phyloP scores from a whole-genome alignment of 805 yeast species.

The Maudiozyma saulgeensis region DNA sequence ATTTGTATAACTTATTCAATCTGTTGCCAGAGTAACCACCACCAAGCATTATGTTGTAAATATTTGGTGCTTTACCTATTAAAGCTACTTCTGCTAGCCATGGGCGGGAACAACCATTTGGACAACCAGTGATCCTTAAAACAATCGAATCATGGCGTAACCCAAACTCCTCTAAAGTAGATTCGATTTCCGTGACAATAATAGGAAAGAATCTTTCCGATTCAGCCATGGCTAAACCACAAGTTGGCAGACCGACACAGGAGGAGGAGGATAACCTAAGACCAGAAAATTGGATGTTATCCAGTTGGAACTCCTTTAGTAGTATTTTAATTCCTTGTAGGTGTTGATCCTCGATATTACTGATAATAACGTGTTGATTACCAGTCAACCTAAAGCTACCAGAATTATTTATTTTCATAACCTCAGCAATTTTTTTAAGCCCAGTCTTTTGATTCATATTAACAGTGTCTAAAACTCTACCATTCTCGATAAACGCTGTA shows the following conservation, averaged over 20 bases:
- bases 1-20: conserved; percentile 78
- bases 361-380: conserved; percentile 82
- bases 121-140: conserved; percentile 98
- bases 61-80: conserved; percentile 90
- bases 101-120: conserved; percentile 97
- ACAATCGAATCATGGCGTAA: conserved; percentile 89
- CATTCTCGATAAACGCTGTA: conserved; percentile 91
- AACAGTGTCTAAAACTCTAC: conserved; percentile 88
- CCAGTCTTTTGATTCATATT: conserved; percentile 87
- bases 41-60: conserved; percentile 88
- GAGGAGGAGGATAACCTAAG: conserved; percentile 86
- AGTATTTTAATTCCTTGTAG: conserved; percentile 51
- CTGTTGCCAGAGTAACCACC: conserved; percentile 94
- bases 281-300: conserved; percentile 73
- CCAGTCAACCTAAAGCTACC: conserved; percentile 93
- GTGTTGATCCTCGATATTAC: conserved; percentile 62
- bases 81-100: conserved; percentile 95
- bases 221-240: conserved; percentile 98
- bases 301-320: conserved; percentile 66
- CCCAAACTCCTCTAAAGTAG: conserved; percentile 83
- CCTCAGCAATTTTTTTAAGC: conserved; percentile 64
- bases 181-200: conserved; percentile 71
- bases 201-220: conserved; percentile 83
- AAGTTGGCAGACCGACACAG: conserved; percentile 96
- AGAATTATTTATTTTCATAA: conserved; percentile 45